Conservation (phyloP, 179 eudicot genomes). For the Silene coronaria region DNA sequence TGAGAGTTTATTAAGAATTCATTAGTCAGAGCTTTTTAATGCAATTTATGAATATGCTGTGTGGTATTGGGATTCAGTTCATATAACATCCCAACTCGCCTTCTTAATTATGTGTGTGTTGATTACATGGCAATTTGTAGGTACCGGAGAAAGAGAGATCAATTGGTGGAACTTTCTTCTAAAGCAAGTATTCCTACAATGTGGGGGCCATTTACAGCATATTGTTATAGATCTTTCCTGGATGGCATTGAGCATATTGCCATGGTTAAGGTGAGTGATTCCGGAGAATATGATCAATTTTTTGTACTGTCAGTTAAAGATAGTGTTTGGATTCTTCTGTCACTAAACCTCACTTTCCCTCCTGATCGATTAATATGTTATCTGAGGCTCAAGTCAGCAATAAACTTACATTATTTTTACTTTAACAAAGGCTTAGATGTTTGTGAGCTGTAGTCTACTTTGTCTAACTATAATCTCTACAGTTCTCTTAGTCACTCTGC, state of each 20-base stretch:
- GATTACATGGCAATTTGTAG: constrained; percentile 32
- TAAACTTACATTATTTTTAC: no score
- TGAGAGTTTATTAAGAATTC: background rate
- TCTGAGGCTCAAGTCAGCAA: no score
- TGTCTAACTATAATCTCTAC: background rate
- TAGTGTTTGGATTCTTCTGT: background rate
- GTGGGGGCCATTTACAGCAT: constrained; percentile 88
- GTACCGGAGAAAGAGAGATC: constrained; percentile 68
- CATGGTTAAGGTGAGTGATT: constrained; percentile 70
- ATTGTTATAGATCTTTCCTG: constrained; percentile 64
- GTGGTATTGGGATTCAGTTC: background rate
- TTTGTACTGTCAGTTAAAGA: background rate
- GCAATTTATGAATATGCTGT: background rate
- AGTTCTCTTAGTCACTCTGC: background rate
- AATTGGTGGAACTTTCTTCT: constrained; percentile 58
- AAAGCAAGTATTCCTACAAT: constrained; percentile 79
- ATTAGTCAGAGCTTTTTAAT: background rate
- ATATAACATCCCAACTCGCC: background rate
- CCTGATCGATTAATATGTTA: background rate
- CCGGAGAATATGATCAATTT: background rate
- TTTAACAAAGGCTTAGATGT: background rate
- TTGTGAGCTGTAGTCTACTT: background rate
- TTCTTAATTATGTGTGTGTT: constrained; percentile 2
- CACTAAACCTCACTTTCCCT: background rate
- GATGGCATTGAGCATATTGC: constrained; percentile 97